These are phyloP conservation scores for Penicillium verrucosum DNA, from an alignment of 2,329 filamentous ascomycete genomes.

Conservation along the genomic window DNA sequence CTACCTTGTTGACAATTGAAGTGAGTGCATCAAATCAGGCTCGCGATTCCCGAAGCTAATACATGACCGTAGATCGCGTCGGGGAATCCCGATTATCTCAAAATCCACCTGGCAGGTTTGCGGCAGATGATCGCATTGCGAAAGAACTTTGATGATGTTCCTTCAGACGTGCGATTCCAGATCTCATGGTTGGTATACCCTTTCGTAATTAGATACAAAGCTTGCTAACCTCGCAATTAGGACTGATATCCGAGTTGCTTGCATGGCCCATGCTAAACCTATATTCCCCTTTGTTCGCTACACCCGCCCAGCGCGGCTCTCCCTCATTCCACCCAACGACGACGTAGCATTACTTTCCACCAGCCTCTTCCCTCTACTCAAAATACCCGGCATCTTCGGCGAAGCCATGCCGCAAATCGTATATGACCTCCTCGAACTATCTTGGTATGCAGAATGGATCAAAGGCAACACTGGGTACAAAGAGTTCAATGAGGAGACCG, in stretches of 20 bases:
- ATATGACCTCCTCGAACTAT: slow-evolving; percentile 35
- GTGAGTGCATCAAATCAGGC: slow-evolving; percentile 20
- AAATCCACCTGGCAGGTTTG: slow-evolving; percentile 40
- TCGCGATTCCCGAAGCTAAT: background rate
- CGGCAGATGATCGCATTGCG: slow-evolving; percentile 40
- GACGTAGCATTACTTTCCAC: slow-evolving; percentile 33
- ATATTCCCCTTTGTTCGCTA: slow-evolving; percentile 40
- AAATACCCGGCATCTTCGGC: slow-evolving; percentile 36
- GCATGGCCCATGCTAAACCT: slow-evolving; percentile 38
- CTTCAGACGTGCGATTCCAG: slow-evolving; percentile 38
- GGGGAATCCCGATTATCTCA: slow-evolving; percentile 39
- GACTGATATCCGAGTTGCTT: slow-evolving; percentile 42
- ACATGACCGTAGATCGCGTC: slow-evolving; percentile 33
- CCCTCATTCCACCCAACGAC: slow-evolving; percentile 30
- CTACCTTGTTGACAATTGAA: slow-evolving; percentile 40
- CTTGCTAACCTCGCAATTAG: slow-evolving; percentile 20
- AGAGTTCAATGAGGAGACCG: slow-evolving; percentile 35
- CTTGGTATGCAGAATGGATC: slow-evolving; percentile 39
- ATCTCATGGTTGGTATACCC: slow-evolving; percentile 36
- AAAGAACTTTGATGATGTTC: slow-evolving; percentile 38
- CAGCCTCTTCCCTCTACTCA: slow-evolving; percentile 31
- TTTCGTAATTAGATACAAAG: background rate
- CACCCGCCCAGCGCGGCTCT: slow-evolving; percentile 29
- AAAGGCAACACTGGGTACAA: slow-evolving; percentile 29
- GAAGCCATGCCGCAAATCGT: slow-evolving; percentile 32